Evolutionary conservation across 2,329 filamentous ascomycete genomes (phyloP).

Genomic region (Polychaeton citri): DNA sequence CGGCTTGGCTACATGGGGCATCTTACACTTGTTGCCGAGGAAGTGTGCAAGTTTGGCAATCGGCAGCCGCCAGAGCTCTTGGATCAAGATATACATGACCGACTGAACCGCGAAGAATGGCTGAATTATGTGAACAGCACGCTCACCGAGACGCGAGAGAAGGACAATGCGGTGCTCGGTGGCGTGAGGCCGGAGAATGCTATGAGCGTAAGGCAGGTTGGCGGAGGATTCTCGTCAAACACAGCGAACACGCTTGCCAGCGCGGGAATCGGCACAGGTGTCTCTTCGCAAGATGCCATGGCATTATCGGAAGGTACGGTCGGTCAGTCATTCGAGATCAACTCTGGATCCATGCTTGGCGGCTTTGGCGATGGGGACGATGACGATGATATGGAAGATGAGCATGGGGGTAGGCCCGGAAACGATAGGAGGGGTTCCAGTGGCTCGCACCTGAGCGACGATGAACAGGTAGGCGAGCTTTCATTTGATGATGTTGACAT

Average conservation of each 20-base stretch:
- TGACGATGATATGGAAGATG: conserved; percentile 83
- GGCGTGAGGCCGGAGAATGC: conserved; percentile 87
- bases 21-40: conserved; percentile 89
- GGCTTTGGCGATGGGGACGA: conserved; percentile 94
- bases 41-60: conserved; percentile 97
- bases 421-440: conserved; percentile 22
- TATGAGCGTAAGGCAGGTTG: conserved; percentile 53
- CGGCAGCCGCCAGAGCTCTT: conserved; percentile 79
- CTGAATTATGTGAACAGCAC: conserved; percentile 89
- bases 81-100: conserved; percentile 71
- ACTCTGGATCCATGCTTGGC: conserved; percentile 41
- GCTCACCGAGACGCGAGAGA: conserved; percentile 81
- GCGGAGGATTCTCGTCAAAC: conserved; percentile 32
- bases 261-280: conserved; percentile 58
- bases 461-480: conserved; percentile 55
- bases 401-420: conserved; percentile 51
- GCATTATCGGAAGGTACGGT: conserved; percentile 21
- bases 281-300: conserved; percentile 17
- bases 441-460: conserved; percentile 31
- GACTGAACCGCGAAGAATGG: conserved; percentile 82
- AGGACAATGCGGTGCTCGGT: conserved; percentile 95
- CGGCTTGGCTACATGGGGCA: conserved; percentile 98
- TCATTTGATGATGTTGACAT: conserved; percentile 49
- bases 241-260: conserved; percentile 60
- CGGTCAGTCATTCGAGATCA: conserved; percentile 21